Evolutionary conservation across 352 stramenopile genomes (phyloP).

Genomic region (Phytophthora macrochlamydospora): DNA sequence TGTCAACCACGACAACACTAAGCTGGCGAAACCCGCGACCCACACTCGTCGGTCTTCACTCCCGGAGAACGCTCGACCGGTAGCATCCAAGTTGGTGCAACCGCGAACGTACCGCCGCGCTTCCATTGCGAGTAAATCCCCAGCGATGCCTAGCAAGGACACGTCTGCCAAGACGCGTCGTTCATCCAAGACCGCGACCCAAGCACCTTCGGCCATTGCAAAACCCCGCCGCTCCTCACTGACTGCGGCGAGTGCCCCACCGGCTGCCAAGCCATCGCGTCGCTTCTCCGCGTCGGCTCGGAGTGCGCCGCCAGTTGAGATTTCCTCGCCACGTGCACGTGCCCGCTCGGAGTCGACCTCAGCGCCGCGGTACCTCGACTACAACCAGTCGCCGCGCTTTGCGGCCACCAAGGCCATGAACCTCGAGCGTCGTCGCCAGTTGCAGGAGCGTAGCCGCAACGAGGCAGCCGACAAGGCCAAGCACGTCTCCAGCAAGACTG

Average conservation of each 20-base stretch:
- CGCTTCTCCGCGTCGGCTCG: slow-evolving; percentile 15
- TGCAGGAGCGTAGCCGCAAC: slow-evolving; percentile 39
- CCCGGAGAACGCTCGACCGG: slow-evolving; percentile 6
- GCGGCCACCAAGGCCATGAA: slow-evolving; percentile 42
- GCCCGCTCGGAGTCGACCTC: slow-evolving; percentile 15
- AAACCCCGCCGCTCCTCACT: slow-evolving; percentile 21
- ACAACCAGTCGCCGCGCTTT: slow-evolving; percentile 41
- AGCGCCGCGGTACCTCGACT: slow-evolving; percentile 40
- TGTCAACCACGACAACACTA: slow-evolving; percentile 7
- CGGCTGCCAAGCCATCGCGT: slow-evolving; percentile 5
- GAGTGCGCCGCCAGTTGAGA: not conserved
- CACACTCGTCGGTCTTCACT: slow-evolving; percentile 14
- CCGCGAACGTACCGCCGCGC: slow-evolving; percentile 11
- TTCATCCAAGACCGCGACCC: slow-evolving; percentile 3
- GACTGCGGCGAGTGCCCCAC: slow-evolving; percentile 1
- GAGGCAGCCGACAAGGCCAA: slow-evolving; percentile 18
- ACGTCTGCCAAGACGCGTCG: slow-evolving; percentile 10
- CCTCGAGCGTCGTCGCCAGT: slow-evolving; percentile 36
- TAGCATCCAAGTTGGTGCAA: slow-evolving; percentile 17
- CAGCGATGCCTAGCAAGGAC: slow-evolving; percentile 7
- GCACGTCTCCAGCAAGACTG: slow-evolving; percentile 5
- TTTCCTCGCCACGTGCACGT: slow-evolving; percentile 10
- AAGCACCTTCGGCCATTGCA: not conserved
- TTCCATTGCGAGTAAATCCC: slow-evolving; percentile 7
- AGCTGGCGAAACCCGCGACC: slow-evolving; percentile 7